Conservation (phyloP, 352 stramenopile species). For the Bremia lactucae region DNA sequence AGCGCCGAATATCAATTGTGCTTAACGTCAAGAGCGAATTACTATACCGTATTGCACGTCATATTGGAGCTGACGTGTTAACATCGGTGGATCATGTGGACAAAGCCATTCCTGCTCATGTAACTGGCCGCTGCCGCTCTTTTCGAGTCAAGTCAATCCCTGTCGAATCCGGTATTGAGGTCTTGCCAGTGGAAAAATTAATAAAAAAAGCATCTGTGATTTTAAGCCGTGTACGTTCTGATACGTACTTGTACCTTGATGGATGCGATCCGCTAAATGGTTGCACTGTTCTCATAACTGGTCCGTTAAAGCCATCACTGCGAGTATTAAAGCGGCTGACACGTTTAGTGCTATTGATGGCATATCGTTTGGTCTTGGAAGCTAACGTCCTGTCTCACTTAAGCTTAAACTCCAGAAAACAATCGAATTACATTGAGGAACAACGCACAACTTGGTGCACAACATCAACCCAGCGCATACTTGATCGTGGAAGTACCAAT, state of each 20-base stretch:
- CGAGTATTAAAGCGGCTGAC: slow-evolving; percentile 90
- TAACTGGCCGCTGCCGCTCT: slow-evolving; percentile 53
- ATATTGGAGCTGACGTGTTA: slow-evolving; percentile 89
- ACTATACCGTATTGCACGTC: slow-evolving; percentile 87
- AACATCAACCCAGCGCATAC: slow-evolving; percentile 55
- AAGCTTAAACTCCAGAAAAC: slow-evolving; percentile 33
- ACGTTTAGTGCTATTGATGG: slow-evolving; percentile 83
- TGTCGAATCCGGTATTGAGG: slow-evolving; percentile 28
- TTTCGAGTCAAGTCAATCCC: slow-evolving; percentile 61
- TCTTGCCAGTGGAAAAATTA: slow-evolving; percentile 18
- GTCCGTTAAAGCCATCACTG: slow-evolving; percentile 78
- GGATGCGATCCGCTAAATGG: slow-evolving; percentile 90
- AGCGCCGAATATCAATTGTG: slow-evolving; percentile 87
- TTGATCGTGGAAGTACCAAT: slow-evolving; percentile 31
- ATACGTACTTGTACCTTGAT: slow-evolving; percentile 92
- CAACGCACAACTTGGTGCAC: slow-evolving; percentile 56
- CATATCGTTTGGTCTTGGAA: slow-evolving; percentile 95
- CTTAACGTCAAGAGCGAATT: slow-evolving; percentile 90
- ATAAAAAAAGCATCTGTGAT: slow-evolving; percentile 13
- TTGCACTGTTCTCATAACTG: slow-evolving; percentile 90
- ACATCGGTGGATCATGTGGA: slow-evolving; percentile 90
- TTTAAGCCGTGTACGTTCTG: slow-evolving; percentile 30
- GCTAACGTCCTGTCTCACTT: slow-evolving; percentile 90
- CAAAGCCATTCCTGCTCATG: slow-evolving; percentile 31
- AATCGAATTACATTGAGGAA: slow-evolving; percentile 12